Conservation (phyloP, 352 stramenopile genomes). For the Blastocystis hominis region DNA sequence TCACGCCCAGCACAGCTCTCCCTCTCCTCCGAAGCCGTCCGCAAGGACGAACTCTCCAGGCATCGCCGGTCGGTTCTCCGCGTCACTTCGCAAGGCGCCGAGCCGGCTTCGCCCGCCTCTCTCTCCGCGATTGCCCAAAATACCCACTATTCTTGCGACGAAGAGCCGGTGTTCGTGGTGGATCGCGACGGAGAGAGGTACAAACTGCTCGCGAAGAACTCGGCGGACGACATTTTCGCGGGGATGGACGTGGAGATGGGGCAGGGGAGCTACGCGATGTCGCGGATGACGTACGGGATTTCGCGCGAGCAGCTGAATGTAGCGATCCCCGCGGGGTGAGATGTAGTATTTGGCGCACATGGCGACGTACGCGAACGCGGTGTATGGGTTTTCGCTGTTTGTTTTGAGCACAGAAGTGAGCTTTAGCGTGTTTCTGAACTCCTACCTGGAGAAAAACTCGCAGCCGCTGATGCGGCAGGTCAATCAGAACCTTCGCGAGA, state of each 20-base stretch:
- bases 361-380: slow-evolving; percentile 25
- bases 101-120: not conserved
- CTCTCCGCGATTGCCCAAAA: not conserved
- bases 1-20: not conserved
- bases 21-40: not conserved
- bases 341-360: slow-evolving; percentile 38
- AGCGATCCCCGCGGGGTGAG: not conserved
- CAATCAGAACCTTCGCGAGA: not conserved
- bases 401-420: not conserved
- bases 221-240: not conserved
- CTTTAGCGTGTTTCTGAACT: slow-evolving; percentile 17
- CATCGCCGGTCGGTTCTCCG: not conserved
- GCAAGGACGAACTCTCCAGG: not conserved
- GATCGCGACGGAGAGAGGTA: not conserved
- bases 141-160: not conserved
- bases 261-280: not conserved
- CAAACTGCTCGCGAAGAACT: not conserved
- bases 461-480: not conserved
- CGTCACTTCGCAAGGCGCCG: not conserved
- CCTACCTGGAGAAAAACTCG: slow-evolving; percentile 3
- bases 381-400: slow-evolving; percentile 22
- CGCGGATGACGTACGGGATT: slow-evolving; percentile 1
- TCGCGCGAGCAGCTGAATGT: not conserved
- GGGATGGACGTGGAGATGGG: slow-evolving; percentile 4
- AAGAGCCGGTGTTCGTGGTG: not conserved